Percentiles rank a stretch among this genome's conserved stretches.
Evolutionary conservation across 495 filamentous ascomycete genomes (phyloP).

Genomic region (Hypoxylon rickii): DNA sequence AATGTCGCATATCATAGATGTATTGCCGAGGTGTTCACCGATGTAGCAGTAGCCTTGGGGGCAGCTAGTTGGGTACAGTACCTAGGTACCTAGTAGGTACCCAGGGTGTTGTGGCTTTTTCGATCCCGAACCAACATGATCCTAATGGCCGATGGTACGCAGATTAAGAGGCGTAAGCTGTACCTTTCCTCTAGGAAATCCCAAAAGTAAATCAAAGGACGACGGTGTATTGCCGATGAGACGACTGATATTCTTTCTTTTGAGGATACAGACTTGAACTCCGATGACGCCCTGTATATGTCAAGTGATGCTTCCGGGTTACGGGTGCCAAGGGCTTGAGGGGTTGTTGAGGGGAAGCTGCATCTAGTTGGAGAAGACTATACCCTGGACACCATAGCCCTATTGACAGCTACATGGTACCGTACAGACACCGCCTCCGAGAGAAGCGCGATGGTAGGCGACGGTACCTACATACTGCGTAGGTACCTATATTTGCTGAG

Average conservation of each 20-base stretch:
- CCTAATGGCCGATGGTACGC: background rate
- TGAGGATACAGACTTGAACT: slow-evolving; percentile 5
- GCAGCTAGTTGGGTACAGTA: too few relatives aligned
- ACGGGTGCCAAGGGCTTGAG: slow-evolving; percentile 25
- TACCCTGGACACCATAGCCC: background rate
- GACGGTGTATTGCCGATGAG: too few relatives aligned
- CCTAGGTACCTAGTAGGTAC: too few relatives aligned
- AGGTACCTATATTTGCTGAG: too few relatives aligned
- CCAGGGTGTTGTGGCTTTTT: too few relatives aligned
- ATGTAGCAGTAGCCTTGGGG: too few relatives aligned
- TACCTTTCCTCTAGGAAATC: slow-evolving; percentile 5
- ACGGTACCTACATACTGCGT: too few relatives aligned
- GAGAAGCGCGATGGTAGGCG: background rate
- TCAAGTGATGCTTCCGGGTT: too few relatives aligned
- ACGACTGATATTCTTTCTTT: background rate
- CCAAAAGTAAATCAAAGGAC: slow-evolving; percentile 15
- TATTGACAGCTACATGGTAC: background rate
- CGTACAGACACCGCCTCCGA: background rate
- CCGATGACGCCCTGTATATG: slow-evolving; percentile 15
- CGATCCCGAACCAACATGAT: background rate
- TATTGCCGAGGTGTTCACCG: too few relatives aligned
- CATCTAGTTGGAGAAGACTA: background rate
- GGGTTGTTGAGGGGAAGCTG: slow-evolving; percentile 18
- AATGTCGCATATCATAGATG: too few relatives aligned
- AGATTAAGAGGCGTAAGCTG: background rate